A percentile compares a stretch with the other conserved stretches of the same genome.
phyloP scores from a whole-genome alignment of 768 basidiomycete genomes.

The Cubamyces lactineus region DNA sequence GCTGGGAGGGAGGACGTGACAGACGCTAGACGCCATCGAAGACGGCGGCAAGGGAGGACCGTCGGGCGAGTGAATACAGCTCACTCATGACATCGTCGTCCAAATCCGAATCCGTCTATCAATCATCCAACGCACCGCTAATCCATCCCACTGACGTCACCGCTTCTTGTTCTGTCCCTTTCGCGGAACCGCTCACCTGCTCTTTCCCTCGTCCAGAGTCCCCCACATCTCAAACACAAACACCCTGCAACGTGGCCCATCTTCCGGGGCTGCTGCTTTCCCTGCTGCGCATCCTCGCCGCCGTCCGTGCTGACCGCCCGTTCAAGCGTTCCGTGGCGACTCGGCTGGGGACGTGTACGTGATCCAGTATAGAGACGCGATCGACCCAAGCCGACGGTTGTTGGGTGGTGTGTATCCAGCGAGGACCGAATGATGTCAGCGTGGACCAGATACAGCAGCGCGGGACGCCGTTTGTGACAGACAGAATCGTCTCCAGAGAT shows the following conservation, averaged over 20 bases:
- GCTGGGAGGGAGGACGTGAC: neutral
- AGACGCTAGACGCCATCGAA: neutral
- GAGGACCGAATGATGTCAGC: slow-evolving; percentile 19
- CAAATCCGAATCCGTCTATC: neutral
- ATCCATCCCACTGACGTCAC: slow-evolving; percentile 18
- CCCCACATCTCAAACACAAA: neutral
- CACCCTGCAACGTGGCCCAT: slow-evolving; percentile 18
- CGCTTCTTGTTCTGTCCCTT: neutral
- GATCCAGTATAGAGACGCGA: neutral
- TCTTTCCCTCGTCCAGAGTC: neutral
- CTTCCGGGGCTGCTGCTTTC: slow-evolving; percentile 1
- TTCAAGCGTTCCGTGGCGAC: neutral
- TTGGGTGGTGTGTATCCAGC: slow-evolving; percentile 21
- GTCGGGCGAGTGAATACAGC: neutral
- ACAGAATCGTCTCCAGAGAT: slow-evolving; percentile 20
- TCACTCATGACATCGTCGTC: slow-evolving; percentile 5
- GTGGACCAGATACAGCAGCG: neutral
- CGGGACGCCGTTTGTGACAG: slow-evolving; percentile 1
- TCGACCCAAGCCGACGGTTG: slow-evolving; percentile 1
- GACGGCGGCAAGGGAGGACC: neutral
- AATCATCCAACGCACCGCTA: slow-evolving; percentile 10
- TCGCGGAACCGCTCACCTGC: neutral
- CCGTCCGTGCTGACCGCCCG: neutral
- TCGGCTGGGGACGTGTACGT: neutral
- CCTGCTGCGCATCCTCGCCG: neutral